These are phyloP conservation scores for Colletotrichum lupini DNA, from an alignment of 2,329 filamentous ascomycete species.

Conservation along the genomic window DNA sequence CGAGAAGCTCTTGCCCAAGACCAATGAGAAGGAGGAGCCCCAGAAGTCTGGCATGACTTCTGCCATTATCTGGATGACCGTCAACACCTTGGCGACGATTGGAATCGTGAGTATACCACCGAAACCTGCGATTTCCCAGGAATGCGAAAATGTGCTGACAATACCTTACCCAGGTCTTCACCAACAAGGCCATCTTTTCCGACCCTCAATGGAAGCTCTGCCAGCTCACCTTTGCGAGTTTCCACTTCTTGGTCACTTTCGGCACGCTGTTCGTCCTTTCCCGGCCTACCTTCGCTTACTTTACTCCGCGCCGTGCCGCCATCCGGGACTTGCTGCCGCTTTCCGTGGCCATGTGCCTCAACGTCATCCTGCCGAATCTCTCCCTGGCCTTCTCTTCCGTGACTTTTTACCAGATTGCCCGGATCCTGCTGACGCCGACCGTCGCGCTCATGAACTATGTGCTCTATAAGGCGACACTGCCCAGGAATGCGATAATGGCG, in stretches of 20 bases:
- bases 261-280: conserved; percentile 72
- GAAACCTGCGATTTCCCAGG: not conserved
- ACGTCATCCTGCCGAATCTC: conserved; percentile 76
- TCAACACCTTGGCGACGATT: conserved; percentile 73
- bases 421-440: conserved; percentile 73
- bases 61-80: conserved; percentile 64
- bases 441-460: conserved; percentile 74
- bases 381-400: conserved; percentile 75
- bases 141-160: conserved; percentile 23
- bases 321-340: conserved; percentile 70
- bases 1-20: conserved; percentile 51
- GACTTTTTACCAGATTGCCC: conserved; percentile 77
- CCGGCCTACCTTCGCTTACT: conserved; percentile 67
- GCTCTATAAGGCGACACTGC: conserved; percentile 68
- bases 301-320: conserved; percentile 65
- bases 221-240: conserved; percentile 74
- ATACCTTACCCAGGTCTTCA: conserved; percentile 65
- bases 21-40: conserved; percentile 47
- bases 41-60: conserved; percentile 49
- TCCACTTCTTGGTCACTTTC: conserved; percentile 76
- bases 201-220: conserved; percentile 69
- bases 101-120: conserved; percentile 62
- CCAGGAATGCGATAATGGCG: conserved; percentile 62
- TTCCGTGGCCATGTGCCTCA: conserved; percentile 74
- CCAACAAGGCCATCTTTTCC: conserved; percentile 77